Evolutionary conservation across 441 rosid species (phyloP).

Genomic region (Erodium moschatum): DNA sequence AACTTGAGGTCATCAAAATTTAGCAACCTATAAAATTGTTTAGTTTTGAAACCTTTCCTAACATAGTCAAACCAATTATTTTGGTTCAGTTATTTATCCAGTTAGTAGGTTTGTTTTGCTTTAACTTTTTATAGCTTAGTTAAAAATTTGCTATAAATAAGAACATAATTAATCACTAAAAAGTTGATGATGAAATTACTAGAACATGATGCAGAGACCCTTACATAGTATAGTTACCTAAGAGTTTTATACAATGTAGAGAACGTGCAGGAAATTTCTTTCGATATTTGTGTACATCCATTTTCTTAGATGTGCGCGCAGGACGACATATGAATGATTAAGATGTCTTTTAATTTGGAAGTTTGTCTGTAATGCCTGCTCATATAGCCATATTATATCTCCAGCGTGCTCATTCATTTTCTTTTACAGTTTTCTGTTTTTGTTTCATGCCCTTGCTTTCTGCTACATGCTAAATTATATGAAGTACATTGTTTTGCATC

Average conservation of each 20-base stretch:
- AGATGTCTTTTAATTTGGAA: background rate
- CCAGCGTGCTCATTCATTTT: background rate
- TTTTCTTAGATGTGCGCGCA: background rate
- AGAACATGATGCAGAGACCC: background rate
- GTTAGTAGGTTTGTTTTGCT: too few species aligned
- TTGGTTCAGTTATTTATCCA: too few species aligned
- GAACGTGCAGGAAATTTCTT: background rate
- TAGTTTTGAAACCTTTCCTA: background rate
- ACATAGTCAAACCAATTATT: too few species aligned
- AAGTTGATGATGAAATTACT: too few species aligned
- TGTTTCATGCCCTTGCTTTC: background rate
- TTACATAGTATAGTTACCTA: background rate
- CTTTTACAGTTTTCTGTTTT: background rate
- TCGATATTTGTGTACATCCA: background rate
- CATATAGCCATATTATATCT: background rate
- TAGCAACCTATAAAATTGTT: background rate
- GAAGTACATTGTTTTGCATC: conserved; percentile 9
- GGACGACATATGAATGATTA: background rate
- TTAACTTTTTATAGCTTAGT: too few species aligned
- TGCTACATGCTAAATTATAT: background rate
- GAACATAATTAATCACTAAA: too few species aligned
- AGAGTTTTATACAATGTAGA: background rate
- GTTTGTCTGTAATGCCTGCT: background rate
- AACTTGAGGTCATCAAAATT: too few species aligned
- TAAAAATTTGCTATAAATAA: too few species aligned